Evolutionary conservation across 257 asterid species (phyloP), one percentile per base, ranked within the genome.

Genomic region (Plantago elongata): DNA sequence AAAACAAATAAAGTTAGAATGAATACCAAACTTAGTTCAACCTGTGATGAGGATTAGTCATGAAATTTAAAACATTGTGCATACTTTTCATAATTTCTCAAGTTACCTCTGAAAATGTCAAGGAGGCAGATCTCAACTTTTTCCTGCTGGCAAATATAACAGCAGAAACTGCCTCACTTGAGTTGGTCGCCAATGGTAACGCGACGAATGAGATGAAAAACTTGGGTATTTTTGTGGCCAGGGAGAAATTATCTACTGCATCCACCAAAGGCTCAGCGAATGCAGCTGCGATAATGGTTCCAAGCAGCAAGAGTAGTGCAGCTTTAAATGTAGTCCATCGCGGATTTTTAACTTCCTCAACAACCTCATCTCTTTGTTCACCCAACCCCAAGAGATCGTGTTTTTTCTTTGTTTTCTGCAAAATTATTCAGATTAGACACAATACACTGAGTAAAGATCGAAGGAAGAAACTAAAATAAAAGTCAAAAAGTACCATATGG

Each of bases 191-290:
- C 65, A 92, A 46, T n/a, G 99, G 99, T 15, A 92, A 77, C 0
- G 74, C 95, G 54, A 92, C 76, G 57, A 92, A 92, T 0, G 97
- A 92, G 73, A 92, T 89, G 83, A 92, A 92, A 73, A 92, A 92
- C 9, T 94, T 68, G 16, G 99, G 97, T 29, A 92, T 92, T 13
- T 67, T 80, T 0, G 99, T 86, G 66, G 97, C 99, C 49, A 46
- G 48, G 3, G 99, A 92, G 78, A 92, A 92, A 69, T 86, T 84
- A 69, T 86, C 77, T 15, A 92, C 97, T 1, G 95, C 88, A 57
- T 82, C 99, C 34, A 92, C 97, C 50, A 92, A 77, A 57, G 99
- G 99, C 76, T 92, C 96, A 0, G 99, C 99, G 73, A 87, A 89
- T 63, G 77, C 88, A 76, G 97, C 99, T 15, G 99, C 99, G 44